Conservation (phyloP, 306 rosid genomes). For the Cicer arietinum region DNA sequence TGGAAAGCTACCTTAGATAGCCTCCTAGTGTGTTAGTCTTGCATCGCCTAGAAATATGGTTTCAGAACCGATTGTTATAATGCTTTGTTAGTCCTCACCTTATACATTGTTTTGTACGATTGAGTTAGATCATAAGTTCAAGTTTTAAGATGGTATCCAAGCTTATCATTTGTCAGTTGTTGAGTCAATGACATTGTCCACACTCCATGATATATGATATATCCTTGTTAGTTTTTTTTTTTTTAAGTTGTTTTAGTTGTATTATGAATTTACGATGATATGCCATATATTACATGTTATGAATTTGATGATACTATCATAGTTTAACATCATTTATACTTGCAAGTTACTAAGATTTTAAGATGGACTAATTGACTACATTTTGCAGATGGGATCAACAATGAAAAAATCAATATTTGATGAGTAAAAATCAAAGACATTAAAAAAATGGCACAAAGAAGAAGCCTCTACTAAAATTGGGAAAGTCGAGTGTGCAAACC, state of each 20-base stretch:
- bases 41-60: too few species aligned
- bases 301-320: neutral
- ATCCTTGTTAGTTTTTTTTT: neutral
- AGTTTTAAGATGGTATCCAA: neutral
- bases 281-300: neutral
- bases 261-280: neutral
- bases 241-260: neutral
- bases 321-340: neutral
- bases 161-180: neutral
- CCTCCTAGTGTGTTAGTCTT: neutral
- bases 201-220: neutral
- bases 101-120: neutral
- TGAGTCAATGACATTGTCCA: neutral
- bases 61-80: neutral
- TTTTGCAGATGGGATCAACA: slow-evolving; percentile 85
- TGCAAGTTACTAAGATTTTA: slow-evolving; percentile 1
- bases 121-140: neutral
- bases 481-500: slow-evolving; percentile 48
- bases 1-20: neutral
- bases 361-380: slow-evolving; percentile 11
- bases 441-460: slow-evolving; percentile 85
- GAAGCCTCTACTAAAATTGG: slow-evolving; percentile 50
- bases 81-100: neutral
- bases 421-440: slow-evolving; percentile 90
- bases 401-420: slow-evolving; percentile 87